Conservation (phyloP, 306 rosid genomes). For the Lathyrus oleraceus region DNA sequence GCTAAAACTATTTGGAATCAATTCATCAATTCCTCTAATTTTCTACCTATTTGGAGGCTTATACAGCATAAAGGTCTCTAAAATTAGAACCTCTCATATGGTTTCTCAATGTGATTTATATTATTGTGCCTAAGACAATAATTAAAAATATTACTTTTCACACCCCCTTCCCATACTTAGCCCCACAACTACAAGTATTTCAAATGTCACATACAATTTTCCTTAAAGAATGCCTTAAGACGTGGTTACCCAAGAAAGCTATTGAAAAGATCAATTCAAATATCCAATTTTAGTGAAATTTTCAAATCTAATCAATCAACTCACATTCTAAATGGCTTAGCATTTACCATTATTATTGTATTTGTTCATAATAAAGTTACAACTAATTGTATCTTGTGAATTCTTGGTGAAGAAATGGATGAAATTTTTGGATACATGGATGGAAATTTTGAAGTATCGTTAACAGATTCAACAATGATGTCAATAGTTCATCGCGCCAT, state of each 20-base stretch:
- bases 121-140: too few relatives aligned
- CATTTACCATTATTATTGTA: not conserved
- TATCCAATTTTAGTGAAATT: slow-evolving; percentile 33
- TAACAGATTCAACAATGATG: slow-evolving; percentile 91
- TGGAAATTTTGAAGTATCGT: slow-evolving; percentile 50
- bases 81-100: too few relatives aligned
- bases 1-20: too few relatives aligned
- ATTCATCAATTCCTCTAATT: too few relatives aligned
- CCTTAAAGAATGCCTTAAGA: slow-evolving; percentile 41
- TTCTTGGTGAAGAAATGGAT: slow-evolving; percentile 43
- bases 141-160: too few relatives aligned
- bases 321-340: slow-evolving; percentile 6
- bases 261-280: slow-evolving; percentile 44
- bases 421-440: slow-evolving; percentile 52
- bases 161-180: too few relatives aligned
- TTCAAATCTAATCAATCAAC: slow-evolving; percentile 23
- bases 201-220: not conserved
- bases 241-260: slow-evolving; percentile 19
- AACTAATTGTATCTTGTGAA: not conserved
- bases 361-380: not conserved
- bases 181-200: not conserved
- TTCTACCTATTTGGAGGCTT: too few relatives aligned
- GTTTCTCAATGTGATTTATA: too few relatives aligned
- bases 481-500: slow-evolving; percentile 71
- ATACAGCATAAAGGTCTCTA: too few relatives aligned